Evolutionary conservation across 192 early-diverging fungal species (phyloP), one percentile per base, ranked within the genome.

Genomic region (Thamnidium elegans): DNA sequence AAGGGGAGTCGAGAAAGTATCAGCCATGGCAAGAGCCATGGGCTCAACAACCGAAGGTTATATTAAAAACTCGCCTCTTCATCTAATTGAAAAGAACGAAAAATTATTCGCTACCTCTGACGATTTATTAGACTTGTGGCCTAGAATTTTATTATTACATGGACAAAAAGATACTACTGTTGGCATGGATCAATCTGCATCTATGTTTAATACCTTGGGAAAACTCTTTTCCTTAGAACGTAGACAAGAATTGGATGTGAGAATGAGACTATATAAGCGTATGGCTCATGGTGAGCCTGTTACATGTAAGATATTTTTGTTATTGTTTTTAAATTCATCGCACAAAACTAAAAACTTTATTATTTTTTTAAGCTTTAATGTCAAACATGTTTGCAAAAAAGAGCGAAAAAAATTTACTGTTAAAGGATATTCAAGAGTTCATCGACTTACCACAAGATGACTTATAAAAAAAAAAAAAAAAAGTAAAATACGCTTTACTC

Each of bases 1-100:
- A 52, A 50, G 83, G 19, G 81, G 83, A 8, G 75, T 85, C 1
- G 83, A 85, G 60, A 67, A 81, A 44, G 69, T 85, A 34, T 85
- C 83, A 26, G 75, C 79, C 43, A 79, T 85, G 81, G 75, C 60
- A 14, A 74, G 83, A n/a, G 79, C 70, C 9, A 85, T 85, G 83
- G 83, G 82, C 11, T 72, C 61, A 13, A 72, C 36, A 5, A 15
- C 36, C 0, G 65, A 69, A 34, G 56, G 55, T 1, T 75, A 62
- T 19, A 36, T 15, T 2, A 21, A 11, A 6, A 68, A 76, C 15
- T 76, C 74, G 17, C 74, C 74, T 2, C 48, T 65, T 23, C 43
- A 63, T 13, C 36, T 69, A n/a, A 62, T 76, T 10, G 58, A 58
- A n/a, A 7, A 19, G 8, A 44, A 67, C 17, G 50, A 36, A 30